A percentile compares a stretch with the other conserved stretches of the same genome.
Evolutionary conservation across 108 stramenopile genomes (phyloP).

Genomic region (Skeletonema tropicum): DNA sequence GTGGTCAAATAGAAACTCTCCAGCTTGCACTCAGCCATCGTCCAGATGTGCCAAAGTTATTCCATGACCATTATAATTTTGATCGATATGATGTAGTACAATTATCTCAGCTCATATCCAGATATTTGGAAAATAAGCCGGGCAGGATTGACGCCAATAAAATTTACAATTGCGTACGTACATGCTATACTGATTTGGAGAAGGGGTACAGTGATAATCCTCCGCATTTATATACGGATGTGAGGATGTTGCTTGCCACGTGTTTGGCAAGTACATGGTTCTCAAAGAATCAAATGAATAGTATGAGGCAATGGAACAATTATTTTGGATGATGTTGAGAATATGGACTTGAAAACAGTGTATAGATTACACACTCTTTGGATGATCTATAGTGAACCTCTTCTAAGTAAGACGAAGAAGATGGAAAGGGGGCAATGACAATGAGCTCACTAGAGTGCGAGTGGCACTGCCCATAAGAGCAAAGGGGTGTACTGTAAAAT

Average conservation of each 20-base stretch:
- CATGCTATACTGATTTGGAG: constrained; percentile 14
- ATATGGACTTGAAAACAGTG: too few species aligned
- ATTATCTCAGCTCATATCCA: constrained; percentile 28
- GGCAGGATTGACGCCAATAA: constrained; percentile 18
- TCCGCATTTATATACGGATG: constrained; percentile 15
- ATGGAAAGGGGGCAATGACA: background rate
- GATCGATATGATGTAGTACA: constrained; percentile 11
- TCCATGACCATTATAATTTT: constrained; percentile 17
- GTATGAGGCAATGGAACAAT: too few species aligned
- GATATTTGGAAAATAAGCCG: constrained; percentile 32
- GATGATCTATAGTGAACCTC: too few species aligned
- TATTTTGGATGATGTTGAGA: too few species aligned
- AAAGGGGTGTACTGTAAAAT: background rate
- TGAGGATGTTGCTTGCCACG: constrained; percentile 33
- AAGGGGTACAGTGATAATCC: constrained; percentile 32
- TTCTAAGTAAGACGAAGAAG: too few species aligned
- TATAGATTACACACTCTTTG: too few species aligned
- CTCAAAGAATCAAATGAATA: constrained; percentile 1
- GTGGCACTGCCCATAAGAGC: too few species aligned
- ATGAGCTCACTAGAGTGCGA: too few species aligned
- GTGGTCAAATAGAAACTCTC: background rate
- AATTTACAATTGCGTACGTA: constrained; percentile 28
- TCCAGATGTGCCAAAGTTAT: constrained; percentile 4
- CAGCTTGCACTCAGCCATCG: background rate
- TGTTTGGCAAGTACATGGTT: constrained; percentile 35